Percentiles rank a stretch among this genome's conserved stretches.
phyloP scores from a whole-genome alignment of 2,329 filamentous ascomycete species.

The Stenocarpella maydis region DNA sequence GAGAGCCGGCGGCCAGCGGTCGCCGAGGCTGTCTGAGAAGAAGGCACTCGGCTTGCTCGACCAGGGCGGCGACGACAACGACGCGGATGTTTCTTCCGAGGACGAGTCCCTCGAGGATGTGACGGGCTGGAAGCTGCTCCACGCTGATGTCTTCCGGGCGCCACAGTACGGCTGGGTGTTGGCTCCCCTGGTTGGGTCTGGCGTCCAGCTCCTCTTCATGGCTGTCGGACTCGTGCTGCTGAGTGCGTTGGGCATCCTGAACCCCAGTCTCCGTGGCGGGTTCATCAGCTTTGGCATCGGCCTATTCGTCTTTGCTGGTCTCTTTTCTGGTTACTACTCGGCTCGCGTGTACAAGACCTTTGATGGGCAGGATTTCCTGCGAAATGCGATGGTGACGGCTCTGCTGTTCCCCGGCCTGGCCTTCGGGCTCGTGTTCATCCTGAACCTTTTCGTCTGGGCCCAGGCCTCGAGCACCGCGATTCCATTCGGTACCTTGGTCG shows the following conservation, averaged over 20 bases:
- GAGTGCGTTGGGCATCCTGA: slow-evolving; percentile 79
- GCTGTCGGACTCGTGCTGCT: slow-evolving; percentile 74
- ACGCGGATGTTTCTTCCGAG: slow-evolving; percentile 67
- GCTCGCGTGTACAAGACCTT: slow-evolving; percentile 85
- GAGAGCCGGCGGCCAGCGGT: slow-evolving; percentile 51
- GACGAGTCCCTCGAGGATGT: slow-evolving; percentile 80
- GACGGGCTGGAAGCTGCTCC: slow-evolving; percentile 87
- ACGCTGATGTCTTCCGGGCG: slow-evolving; percentile 86
- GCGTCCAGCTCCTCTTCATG: slow-evolving; percentile 88
- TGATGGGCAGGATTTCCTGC: slow-evolving; percentile 75
- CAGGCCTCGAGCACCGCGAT: slow-evolving; percentile 89
- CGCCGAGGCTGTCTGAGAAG: slow-evolving; percentile 60
- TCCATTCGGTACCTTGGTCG: slow-evolving; percentile 80
- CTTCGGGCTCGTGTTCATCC: slow-evolving; percentile 77
- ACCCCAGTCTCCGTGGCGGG: slow-evolving; percentile 88
- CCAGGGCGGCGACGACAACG: slow-evolving; percentile 62
- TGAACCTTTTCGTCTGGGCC: slow-evolving; percentile 91
- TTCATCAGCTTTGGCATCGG: slow-evolving; percentile 86
- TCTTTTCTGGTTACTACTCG: slow-evolving; percentile 90
- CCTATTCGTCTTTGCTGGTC: slow-evolving; percentile 82
- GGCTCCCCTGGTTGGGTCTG: slow-evolving; percentile 83
- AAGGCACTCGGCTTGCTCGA: slow-evolving; percentile 69
- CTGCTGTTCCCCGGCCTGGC: slow-evolving; percentile 80
- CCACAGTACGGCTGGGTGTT: slow-evolving; percentile 76
- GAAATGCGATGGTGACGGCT: slow-evolving; percentile 81